These are phyloP conservation scores for Pyrus betulifolia DNA, from an alignment of 306 rosid species.

Conservation along the genomic window DNA sequence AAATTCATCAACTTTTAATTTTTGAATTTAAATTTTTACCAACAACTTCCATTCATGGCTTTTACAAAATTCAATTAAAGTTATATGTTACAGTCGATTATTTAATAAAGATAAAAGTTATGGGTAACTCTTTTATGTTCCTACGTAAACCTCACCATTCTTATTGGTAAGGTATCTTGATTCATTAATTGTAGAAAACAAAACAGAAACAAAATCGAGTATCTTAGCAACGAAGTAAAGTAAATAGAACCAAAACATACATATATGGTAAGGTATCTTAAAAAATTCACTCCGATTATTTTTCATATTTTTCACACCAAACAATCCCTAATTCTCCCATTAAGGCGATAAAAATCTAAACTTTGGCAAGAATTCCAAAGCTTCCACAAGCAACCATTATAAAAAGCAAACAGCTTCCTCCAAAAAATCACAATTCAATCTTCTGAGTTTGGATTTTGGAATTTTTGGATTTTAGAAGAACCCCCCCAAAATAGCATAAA, in stretches of 20 bases:
- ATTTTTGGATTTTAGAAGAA: no score
- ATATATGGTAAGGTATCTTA: not conserved
- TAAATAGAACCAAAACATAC: not conserved
- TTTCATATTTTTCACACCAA: not conserved
- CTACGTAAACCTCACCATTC: not conserved
- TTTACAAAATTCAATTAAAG: no score
- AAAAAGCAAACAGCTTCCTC: not conserved
- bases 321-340: not conserved
- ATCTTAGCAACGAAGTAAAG: not conserved
- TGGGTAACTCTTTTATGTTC: not conserved
- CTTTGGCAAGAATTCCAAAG: not conserved
- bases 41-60: no score
- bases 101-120: no score
- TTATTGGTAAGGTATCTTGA: not conserved
- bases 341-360: not conserved
- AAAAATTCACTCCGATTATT: not conserved
- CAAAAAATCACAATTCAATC: not conserved
- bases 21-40: no score
- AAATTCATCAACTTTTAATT: not conserved
- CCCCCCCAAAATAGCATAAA: not conserved
- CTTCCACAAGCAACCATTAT: not conserved
- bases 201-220: not conserved
- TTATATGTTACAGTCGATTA: no score
- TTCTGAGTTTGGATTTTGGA: not conserved
- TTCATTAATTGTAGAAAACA: not conserved